Evolutionary conservation across 2,329 filamentous ascomycete genomes (phyloP).

Genomic region (Microsporum ferrugineum): DNA sequence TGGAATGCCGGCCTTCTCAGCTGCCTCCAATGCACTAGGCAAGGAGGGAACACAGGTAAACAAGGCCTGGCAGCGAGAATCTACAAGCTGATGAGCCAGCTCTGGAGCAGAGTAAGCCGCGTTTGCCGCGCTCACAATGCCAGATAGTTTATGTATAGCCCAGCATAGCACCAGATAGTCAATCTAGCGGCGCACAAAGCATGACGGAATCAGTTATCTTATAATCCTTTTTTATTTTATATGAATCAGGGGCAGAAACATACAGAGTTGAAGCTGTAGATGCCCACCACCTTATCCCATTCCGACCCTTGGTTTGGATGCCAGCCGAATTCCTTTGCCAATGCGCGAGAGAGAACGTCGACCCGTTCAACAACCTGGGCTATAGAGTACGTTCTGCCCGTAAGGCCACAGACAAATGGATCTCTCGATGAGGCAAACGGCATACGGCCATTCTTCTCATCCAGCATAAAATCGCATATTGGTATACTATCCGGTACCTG

Average conservation of each 20-base stretch:
- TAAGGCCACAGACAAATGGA: slow-evolving; percentile 67
- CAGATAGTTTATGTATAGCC: slow-evolving; percentile 63
- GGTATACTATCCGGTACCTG: slow-evolving; percentile 63
- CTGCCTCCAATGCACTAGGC: slow-evolving; percentile 52
- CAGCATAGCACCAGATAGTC: slow-evolving; percentile 63
- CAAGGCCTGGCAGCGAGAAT: slow-evolving; percentile 56
- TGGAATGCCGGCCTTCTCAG: slow-evolving; percentile 51
- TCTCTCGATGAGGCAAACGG: slow-evolving; percentile 52
- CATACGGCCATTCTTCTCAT: slow-evolving; percentile 57
- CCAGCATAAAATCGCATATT: slow-evolving; percentile 64
- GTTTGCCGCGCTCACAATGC: slow-evolving; percentile 62
- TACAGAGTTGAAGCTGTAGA: slow-evolving; percentile 74
- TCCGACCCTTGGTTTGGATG: slow-evolving; percentile 57
- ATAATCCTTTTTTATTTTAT: not conserved
- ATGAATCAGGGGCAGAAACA: slow-evolving; percentile 16
- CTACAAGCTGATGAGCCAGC: slow-evolving; percentile 59
- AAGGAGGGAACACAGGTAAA: slow-evolving; percentile 62
- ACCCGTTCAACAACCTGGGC: slow-evolving; percentile 54
- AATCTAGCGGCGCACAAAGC: slow-evolving; percentile 42
- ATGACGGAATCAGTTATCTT: not conserved
- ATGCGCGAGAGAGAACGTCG: slow-evolving; percentile 54
- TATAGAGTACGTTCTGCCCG: slow-evolving; percentile 54
- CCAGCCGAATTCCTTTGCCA: slow-evolving; percentile 62
- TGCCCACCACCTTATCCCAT: slow-evolving; percentile 67
- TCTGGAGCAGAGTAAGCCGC: slow-evolving; percentile 61